Evolutionary conservation across 2,329 filamentous ascomycete species (phyloP).

Genomic region (Dryadomyces quercus-mongolicae): DNA sequence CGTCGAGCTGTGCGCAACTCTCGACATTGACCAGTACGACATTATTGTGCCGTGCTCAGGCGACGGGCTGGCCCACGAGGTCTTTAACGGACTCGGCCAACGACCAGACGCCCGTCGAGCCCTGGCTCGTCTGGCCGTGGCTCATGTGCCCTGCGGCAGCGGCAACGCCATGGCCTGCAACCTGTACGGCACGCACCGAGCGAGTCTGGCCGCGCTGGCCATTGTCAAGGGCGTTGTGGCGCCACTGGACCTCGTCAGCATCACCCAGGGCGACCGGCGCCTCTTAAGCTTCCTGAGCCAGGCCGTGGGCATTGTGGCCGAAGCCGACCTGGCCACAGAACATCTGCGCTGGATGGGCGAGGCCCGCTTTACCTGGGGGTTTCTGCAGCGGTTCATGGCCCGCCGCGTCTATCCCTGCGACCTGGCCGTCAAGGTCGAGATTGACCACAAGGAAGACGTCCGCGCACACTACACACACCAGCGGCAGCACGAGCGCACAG

Average conservation of each 20-base stretch:
- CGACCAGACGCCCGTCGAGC: conserved; percentile 64
- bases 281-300: conserved; percentile 85
- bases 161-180: conserved; percentile 93
- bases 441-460: conserved; percentile 62
- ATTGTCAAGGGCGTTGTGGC: conserved; percentile 82
- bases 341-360: conserved; percentile 87
- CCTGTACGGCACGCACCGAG: conserved; percentile 66
- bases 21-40: conserved; percentile 74
- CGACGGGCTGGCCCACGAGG: conserved; percentile 82
- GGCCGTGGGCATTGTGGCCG: conserved; percentile 78
- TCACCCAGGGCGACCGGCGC: conserved; percentile 68
- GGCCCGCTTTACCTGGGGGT: conserved; percentile 72
- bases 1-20: conserved; percentile 57
- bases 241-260: conserved; percentile 71
- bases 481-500: not conserved
- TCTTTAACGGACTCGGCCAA: conserved; percentile 83
- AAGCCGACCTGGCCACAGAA: conserved; percentile 82
- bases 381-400: conserved; percentile 62
- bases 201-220: conserved; percentile 65
- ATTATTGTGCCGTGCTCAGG: conserved; percentile 82
- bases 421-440: conserved; percentile 71
- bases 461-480: conserved; percentile 50
- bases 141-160: conserved; percentile 81
- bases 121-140: conserved; percentile 65
- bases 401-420: conserved; percentile 82